These are phyloP conservation scores for Colletotrichum simmondsii DNA, from an alignment of 2,329 filamentous ascomycete genomes.

Conservation along the genomic window DNA sequence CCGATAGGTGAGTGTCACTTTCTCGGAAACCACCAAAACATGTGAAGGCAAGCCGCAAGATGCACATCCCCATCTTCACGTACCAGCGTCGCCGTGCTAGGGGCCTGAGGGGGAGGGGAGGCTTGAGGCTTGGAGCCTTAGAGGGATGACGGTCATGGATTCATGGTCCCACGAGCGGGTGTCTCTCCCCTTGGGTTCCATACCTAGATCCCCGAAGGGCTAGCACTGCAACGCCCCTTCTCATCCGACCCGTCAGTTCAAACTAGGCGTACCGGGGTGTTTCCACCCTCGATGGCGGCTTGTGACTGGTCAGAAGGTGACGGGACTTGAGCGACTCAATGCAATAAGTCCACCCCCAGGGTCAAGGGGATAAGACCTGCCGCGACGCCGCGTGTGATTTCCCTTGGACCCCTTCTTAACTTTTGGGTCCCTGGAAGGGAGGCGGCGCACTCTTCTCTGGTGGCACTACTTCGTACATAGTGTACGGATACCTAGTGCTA, in stretches of 20 bases:
- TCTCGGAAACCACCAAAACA: constrained; percentile 32
- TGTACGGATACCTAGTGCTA: background rate
- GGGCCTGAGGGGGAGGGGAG: background rate
- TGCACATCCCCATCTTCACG: constrained; percentile 31
- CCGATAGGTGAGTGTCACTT: constrained; percentile 25
- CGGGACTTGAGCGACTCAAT: constrained; percentile 7
- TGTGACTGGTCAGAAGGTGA: constrained; percentile 12
- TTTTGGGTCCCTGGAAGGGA: constrained; percentile 2
- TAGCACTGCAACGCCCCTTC: constrained; percentile 10
- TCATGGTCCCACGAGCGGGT: constrained; percentile 22
- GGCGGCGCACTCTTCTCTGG: constrained; percentile 1
- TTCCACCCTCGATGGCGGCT: background rate
- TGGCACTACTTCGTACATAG: background rate
- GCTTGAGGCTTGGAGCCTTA: constrained; percentile 1
- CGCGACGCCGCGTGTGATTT: background rate
- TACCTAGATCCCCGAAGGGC: constrained; percentile 6
- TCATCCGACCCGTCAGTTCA: constrained; percentile 8
- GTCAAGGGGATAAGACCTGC: background rate
- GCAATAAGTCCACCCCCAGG: constrained; percentile 24
- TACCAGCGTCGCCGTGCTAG: background rate
- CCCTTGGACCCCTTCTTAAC: constrained; percentile 27
- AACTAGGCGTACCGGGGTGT: constrained; percentile 8
- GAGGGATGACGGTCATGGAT: constrained; percentile 23
- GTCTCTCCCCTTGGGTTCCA: constrained; percentile 9
- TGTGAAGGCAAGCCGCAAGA: constrained; percentile 34